Evolutionary conservation across 805 yeast species (phyloP).

Genomic region (Grigorovia yakushimaensis): DNA sequence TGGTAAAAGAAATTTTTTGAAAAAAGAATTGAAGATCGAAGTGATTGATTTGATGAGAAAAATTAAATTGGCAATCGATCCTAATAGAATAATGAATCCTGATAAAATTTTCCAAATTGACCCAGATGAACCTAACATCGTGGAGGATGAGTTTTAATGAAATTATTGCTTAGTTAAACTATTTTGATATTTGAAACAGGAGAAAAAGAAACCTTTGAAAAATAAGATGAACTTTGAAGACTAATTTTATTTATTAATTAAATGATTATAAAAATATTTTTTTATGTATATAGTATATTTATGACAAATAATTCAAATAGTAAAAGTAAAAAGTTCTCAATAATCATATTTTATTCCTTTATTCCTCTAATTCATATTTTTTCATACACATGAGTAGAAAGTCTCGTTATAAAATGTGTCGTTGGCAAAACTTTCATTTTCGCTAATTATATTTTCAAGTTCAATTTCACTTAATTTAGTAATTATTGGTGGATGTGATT

Average conservation of each 20-base stretch:
- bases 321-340: too few relatives aligned
- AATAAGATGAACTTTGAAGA: too few relatives aligned
- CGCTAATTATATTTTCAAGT: neutral
- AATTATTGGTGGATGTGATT: neutral
- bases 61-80: constrained; percentile 64
- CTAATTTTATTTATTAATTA: too few relatives aligned
- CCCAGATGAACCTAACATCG: constrained; percentile 30
- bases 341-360: too few relatives aligned
- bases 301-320: too few relatives aligned
- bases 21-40: constrained; percentile 55
- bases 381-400: neutral
- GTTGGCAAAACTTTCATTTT: neutral
- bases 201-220: too few relatives aligned
- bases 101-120: constrained; percentile 70
- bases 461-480: neutral
- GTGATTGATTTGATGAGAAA: constrained; percentile 67
- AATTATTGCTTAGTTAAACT: neutral
- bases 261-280: neutral
- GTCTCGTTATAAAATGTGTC: neutral
- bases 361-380: too few relatives aligned
- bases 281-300: too few relatives aligned
- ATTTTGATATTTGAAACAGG: too few relatives aligned
- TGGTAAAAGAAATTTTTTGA: constrained; percentile 56
- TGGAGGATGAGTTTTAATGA: neutral
- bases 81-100: constrained; percentile 52